Percentiles rank a stretch among this genome's conserved stretches.
phyloP scores from a whole-genome alignment of 148 eudicot genomes.

The Nyssa sinensis region DNA sequence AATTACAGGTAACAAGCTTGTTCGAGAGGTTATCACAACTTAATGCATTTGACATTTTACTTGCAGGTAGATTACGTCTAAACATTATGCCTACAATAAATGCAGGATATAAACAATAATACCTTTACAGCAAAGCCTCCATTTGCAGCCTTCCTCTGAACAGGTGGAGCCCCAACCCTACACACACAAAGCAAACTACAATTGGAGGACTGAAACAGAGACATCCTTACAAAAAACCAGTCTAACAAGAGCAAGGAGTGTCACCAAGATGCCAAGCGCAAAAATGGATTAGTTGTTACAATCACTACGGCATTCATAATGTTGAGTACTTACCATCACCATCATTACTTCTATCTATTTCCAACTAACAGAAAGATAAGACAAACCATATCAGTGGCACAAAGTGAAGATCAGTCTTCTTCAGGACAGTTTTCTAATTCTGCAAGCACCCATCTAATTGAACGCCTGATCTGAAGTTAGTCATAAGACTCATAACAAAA shows the following conservation, averaged over 20 bases:
- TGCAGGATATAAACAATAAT: neutral
- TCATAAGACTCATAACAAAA: neutral
- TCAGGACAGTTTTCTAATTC: neutral
- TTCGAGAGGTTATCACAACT: neutral
- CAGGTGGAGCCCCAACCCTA: conserved; percentile 54
- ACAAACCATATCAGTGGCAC: conserved; percentile 26
- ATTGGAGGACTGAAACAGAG: conserved; percentile 19
- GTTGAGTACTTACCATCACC: conserved; percentile 4
- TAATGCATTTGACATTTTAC: neutral
- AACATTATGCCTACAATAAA: neutral
- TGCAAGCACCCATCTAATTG: neutral
- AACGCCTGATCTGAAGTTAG: neutral
- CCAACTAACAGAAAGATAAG: conserved; percentile 15
- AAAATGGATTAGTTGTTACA: conserved; percentile 13
- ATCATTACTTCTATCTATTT: neutral
- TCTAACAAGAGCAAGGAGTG: conserved; percentile 8
- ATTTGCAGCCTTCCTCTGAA: conserved; percentile 31
- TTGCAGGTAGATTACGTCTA: neutral
- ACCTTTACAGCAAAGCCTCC: conserved; percentile 46
- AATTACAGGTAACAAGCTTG: neutral
- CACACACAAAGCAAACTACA: conserved; percentile 26
- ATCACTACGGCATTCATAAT: neutral
- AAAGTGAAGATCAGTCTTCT: neutral
- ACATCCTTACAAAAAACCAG: neutral
- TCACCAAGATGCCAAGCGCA: conserved; percentile 21